These are phyloP conservation scores for Apiotrichum laibachii DNA, from an alignment of 1,284 basidiomycete genomes.

Conservation along the genomic window DNA sequence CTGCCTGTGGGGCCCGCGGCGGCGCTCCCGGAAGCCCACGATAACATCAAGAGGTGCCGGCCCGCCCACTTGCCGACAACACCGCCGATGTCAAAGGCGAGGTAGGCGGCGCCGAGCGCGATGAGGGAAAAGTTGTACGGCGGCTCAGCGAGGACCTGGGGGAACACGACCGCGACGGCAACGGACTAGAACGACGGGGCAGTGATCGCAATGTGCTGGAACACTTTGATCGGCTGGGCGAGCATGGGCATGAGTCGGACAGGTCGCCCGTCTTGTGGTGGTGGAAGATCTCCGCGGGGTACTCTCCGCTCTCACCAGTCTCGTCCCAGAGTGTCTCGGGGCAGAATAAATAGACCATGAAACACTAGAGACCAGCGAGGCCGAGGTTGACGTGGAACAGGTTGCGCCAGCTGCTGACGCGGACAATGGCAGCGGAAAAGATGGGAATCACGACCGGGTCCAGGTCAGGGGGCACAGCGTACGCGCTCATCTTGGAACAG, in stretches of 20 bases:
- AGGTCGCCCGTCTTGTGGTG: background rate
- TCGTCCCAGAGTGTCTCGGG: conserved; percentile 47
- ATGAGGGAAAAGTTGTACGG: conserved; percentile 42
- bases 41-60: conserved; percentile 41
- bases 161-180: conserved; percentile 43
- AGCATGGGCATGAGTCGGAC: conserved; percentile 22
- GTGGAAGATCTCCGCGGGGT: background rate
- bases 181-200: conserved; percentile 42
- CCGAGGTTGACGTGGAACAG: conserved; percentile 45
- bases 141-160: conserved; percentile 39
- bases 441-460: conserved; percentile 42
- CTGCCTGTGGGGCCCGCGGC: conserved; percentile 30
- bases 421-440: conserved; percentile 39
- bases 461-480: conserved; percentile 29
- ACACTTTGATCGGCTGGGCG: conserved; percentile 35
- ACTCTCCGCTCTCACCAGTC: background rate
- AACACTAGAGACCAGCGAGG: conserved; percentile 23
- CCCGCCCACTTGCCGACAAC: conserved; percentile 46
- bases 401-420: conserved; percentile 31
- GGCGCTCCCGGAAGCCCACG: conserved; percentile 34
- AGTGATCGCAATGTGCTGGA: conserved; percentile 28
- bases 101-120: conserved; percentile 39
- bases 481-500: conserved; percentile 44
- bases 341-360: conserved; percentile 33
- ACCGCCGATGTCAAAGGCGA: conserved; percentile 44